Base-by-base conservation (phyloP, 345 rosid genomes). In the Limnanthes douglasii region DNA sequence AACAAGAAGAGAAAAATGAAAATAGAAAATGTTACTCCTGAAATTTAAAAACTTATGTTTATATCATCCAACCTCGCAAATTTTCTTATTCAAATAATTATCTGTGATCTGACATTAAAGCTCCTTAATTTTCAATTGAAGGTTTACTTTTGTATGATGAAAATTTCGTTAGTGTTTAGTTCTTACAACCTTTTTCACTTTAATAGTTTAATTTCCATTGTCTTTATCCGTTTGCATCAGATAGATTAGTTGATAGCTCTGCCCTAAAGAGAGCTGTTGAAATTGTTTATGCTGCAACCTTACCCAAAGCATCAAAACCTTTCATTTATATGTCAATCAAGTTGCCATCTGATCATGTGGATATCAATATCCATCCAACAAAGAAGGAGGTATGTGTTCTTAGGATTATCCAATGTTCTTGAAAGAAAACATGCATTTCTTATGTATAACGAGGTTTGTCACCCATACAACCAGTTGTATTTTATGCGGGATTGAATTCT, bases 331-430 rank as follows among this genome's bases (percentile, higher is more conserved):
- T 88, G 92, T 65, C 97, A 29, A 79, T 88, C 50, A 53, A 49
- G 23, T 53, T 88, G 72, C 97, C 97, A 50, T 56, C 71, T 29
- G 92, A 76, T 34, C 95, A 88, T 68, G 86, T 88, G 59, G 97
- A 88, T 56, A 72, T 88, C 48, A 88, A 88, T 65, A 73, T 83
- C 58, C 97, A 88, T 54, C 95, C 97, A 6, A 79, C 97, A 56
- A 88, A 88, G 56, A 68, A 66, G 68, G 97, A 88, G 94, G 97
- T 78, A 53, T 11, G 8, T 1, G 15, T 45, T 51, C 52, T 24
- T 21, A 8, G 37, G 5, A 43, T 36, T 31, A 43, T 32, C 12
- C 20, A 40, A 37, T 14, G 19, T 34, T 47, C 10, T 25, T 25
- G 3, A 25, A 6, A 25, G 10, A 3, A 21, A 7, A 21, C 7